These are phyloP conservation scores for Fagopyrum esculentum DNA, from an alignment of 148 eudicot genomes.

Conservation along the genomic window DNA sequence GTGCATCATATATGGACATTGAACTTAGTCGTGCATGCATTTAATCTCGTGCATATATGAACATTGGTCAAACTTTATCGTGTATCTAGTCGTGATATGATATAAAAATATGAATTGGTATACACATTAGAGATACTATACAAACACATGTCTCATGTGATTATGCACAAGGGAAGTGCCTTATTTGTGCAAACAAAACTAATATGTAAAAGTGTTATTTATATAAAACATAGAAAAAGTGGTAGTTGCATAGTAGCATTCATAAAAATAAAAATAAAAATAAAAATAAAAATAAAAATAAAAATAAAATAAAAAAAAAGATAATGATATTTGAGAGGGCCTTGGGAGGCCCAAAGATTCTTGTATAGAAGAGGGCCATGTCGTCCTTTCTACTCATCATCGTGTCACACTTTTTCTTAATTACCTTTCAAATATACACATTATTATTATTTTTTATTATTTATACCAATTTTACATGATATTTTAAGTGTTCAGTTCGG, in stretches of 20 bases:
- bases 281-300: neutral
- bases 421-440: neutral
- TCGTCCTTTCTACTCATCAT: constrained; percentile 15
- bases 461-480: neutral
- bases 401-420: neutral
- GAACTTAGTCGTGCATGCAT: too few species aligned
- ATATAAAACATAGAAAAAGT: neutral
- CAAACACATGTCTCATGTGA: constrained; percentile 11
- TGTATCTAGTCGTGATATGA: neutral
- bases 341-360: constrained; percentile 13
- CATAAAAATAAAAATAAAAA: neutral
- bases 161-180: neutral
- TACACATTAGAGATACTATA: neutral
- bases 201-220: neutral
- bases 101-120: neutral
- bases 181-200: neutral
- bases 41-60: too few species aligned
- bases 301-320: neutral
- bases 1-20: too few species aligned
- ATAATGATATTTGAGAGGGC: neutral
- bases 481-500: too few species aligned
- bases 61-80: too few species aligned
- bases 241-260: neutral
- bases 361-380: constrained; percentile 8
- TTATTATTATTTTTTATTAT: too few species aligned